These are phyloP conservation scores for Millerozyma miso DNA, from an alignment of 805 yeast genomes.

Conservation along the genomic window DNA sequence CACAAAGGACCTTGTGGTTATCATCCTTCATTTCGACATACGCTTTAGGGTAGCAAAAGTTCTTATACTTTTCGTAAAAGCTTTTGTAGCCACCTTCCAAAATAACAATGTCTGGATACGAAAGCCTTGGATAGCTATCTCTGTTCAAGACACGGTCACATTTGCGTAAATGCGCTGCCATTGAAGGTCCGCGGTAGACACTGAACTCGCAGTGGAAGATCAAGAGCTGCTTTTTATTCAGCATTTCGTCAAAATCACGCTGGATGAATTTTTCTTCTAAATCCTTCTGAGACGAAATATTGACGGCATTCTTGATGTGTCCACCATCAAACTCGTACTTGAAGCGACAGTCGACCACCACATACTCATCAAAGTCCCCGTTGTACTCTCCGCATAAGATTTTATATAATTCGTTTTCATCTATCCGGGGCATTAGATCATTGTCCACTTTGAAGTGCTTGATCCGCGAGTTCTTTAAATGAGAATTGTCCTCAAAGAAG, in stretches of 20 bases:
- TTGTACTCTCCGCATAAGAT: constrained; percentile 51
- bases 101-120: constrained; percentile 85
- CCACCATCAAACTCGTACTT: constrained; percentile 92
- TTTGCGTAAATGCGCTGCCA: constrained; percentile 83
- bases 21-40: constrained; percentile 78
- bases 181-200: constrained; percentile 86
- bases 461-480: constrained; percentile 24
- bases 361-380: constrained; percentile 49
- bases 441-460: constrained; percentile 30
- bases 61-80: constrained; percentile 58
- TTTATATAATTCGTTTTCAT: constrained; percentile 51
- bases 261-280: constrained; percentile 53
- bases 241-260: constrained; percentile 11
- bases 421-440: constrained; percentile 70
- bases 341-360: constrained; percentile 84
- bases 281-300: constrained; percentile 65
- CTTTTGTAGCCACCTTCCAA: constrained; percentile 88
- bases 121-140: constrained; percentile 72
- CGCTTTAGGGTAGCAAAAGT: constrained; percentile 66
- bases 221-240: constrained; percentile 43
- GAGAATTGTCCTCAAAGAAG: constrained; percentile 28
- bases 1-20: constrained; percentile 37
- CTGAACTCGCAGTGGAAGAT: constrained; percentile 95
- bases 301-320: constrained; percentile 80
- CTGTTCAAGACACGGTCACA: constrained; percentile 74